Conservation (phyloP, 768 basidiomycete genomes). For the Brasilioporus rufonigricans region DNA sequence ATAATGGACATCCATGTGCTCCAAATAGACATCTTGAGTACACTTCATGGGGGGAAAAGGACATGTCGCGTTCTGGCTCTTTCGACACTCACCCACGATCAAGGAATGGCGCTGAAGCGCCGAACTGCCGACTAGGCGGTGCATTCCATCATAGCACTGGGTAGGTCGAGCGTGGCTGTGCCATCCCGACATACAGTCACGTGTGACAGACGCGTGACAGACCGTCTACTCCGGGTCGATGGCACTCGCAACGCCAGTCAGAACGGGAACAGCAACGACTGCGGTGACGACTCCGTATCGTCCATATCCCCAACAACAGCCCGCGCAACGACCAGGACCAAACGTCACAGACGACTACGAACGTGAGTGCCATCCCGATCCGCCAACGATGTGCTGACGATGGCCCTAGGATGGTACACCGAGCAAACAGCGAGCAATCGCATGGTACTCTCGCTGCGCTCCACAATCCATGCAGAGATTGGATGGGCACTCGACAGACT, state of each 20-base stretch:
- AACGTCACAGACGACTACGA: conserved; percentile 74
- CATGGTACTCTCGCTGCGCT: conserved; percentile 87
- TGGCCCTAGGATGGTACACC: conserved; percentile 75
- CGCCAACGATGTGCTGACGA: conserved; percentile 6
- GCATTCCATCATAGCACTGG: too few species aligned
- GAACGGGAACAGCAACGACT: conserved; percentile 21
- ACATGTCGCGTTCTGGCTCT: neutral
- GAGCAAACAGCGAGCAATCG: conserved; percentile 76
- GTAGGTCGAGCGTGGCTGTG: too few species aligned
- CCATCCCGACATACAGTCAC: neutral
- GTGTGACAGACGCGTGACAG: conserved; percentile 21
- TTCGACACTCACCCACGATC: too few species aligned
- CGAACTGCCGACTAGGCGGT: too few species aligned
- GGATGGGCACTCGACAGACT: conserved; percentile 90
- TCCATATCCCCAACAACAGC: conserved; percentile 21
- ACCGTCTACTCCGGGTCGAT: conserved; percentile 16
- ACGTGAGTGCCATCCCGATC: conserved; percentile 43
- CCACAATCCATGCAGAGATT: conserved; percentile 77
- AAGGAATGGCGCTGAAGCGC: too few species aligned
- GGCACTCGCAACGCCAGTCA: conserved; percentile 31
- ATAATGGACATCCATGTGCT: neutral
- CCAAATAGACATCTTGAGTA: too few species aligned
- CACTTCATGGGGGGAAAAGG: too few species aligned
- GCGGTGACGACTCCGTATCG: conserved; percentile 22
- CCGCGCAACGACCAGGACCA: conserved; percentile 30